phyloP scores from a whole-genome alignment of 441 rosid species.

The Populus hybrid region DNA sequence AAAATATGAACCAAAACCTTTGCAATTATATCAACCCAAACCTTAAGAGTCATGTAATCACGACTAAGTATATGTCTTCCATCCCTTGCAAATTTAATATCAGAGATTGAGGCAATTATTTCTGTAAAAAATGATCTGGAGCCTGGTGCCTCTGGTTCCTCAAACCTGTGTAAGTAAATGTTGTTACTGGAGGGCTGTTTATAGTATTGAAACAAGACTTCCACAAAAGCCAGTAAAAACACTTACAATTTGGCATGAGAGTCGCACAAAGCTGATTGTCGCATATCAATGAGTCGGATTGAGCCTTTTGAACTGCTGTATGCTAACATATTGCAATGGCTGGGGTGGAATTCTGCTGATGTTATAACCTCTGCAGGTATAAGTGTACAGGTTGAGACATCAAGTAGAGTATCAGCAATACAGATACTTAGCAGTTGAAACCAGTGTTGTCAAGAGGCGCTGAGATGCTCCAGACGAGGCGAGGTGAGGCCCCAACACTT shows the following conservation, averaged over 20 bases:
- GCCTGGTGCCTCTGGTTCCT: constrained; percentile 91
- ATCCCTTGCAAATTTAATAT: constrained; percentile 84
- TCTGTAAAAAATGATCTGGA: constrained; percentile 96
- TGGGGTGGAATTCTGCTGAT: constrained; percentile 96
- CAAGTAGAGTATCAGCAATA: constrained; percentile 1
- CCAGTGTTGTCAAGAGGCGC: too few species aligned
- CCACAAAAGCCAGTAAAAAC: background rate
- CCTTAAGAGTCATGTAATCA: constrained; percentile 99
- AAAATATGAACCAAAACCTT: background rate
- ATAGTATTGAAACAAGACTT: background rate
- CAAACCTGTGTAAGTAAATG: constrained; percentile 59
- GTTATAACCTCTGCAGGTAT: constrained; percentile 91
- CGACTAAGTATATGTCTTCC: constrained; percentile 98
- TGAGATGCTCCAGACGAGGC: too few species aligned
- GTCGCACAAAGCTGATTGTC: constrained; percentile 94
- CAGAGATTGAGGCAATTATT: constrained; percentile 98
- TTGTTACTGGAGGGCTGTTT: constrained; percentile 15
- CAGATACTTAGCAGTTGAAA: constrained; percentile 3
- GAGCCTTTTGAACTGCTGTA: constrained; percentile 98
- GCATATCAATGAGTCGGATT: constrained; percentile 89
- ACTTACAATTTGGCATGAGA: constrained; percentile 56
- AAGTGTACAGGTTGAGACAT: constrained; percentile 8
- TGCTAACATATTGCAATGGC: constrained; percentile 80
- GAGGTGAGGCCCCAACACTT: too few species aligned
- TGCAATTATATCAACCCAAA: constrained; percentile 26